Evolutionary conservation across 345 rosid genomes (phyloP), one percentile per base, ranked within the genome.

Genomic region (Linum trigynum): DNA sequence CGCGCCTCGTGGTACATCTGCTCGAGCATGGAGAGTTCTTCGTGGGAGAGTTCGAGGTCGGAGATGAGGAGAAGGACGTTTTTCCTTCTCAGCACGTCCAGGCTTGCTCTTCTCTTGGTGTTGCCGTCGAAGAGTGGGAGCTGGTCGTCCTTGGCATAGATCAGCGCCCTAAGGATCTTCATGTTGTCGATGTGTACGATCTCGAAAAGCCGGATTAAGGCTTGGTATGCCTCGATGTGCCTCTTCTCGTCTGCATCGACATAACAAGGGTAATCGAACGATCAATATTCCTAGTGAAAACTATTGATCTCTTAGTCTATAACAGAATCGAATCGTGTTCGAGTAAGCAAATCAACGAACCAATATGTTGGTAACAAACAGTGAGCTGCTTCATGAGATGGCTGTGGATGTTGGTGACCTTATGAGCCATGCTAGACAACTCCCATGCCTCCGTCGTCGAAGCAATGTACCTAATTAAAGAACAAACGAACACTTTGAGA

Each of bases 361-460:
- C 83, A 12, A 82, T 79, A 55, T 71, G 75, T 15, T 71, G 75
- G 63, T 69, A 45, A 68, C 86, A 82, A 48, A 65, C 39, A 32
- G 59, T 38, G 39, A 82, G 77, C 64, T 77, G 86, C 68, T 59
- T 67, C 78, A 40, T 59, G 41, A 82, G 83, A 71, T 75, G 86
- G 59, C 66, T 70, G n/a, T 75, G 72, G 43, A 82, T 79, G 67
- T 71, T 79, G 45, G 55, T 55, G 66, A 81, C 66, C 68, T 81
- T 81, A 59, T 81, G 78, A 17, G 80, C 72, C 78, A 78, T 69
- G 72, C 82, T 78, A 38, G 85, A 81, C 17, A 78, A 58, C 63
- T 81, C 85, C 85, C 85, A 81, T 62, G 77, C 74, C 65, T 81
- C 82, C 0, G 77, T 63, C 3, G 82, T 72, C 61, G 76, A 73